Conservation (phyloP, 768 basidiomycete genomes). For the Tricholoma saponaceum region DNA sequence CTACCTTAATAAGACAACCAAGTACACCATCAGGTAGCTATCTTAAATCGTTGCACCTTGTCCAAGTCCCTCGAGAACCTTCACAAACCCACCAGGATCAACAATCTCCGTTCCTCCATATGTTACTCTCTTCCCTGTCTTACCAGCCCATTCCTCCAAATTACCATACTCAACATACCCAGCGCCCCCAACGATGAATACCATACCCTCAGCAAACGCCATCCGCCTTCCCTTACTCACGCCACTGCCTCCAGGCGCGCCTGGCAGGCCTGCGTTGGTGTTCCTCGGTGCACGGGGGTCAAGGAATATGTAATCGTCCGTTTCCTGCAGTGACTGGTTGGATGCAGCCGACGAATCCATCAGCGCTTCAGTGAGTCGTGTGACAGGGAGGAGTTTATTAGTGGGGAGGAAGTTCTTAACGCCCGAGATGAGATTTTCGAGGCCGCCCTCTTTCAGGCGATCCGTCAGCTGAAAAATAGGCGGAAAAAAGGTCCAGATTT, state of each 20-base stretch:
- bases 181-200: slow-evolving; percentile 95
- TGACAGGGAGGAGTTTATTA: slow-evolving; percentile 89
- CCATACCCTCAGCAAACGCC: slow-evolving; percentile 85
- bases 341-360: slow-evolving; percentile 97
- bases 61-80: slow-evolving; percentile 63
- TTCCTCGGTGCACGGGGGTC: slow-evolving; percentile 83
- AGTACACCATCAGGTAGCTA: neutral
- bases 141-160: slow-evolving; percentile 86
- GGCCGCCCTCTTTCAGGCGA: slow-evolving; percentile 89
- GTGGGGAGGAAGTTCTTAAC: slow-evolving; percentile 98
- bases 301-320: slow-evolving; percentile 92
- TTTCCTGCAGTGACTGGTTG: slow-evolving; percentile 92
- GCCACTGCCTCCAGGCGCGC: slow-evolving; percentile 46
- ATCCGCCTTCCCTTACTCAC: slow-evolving; percentile 42
- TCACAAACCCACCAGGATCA: slow-evolving; percentile 83
- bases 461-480: slow-evolving; percentile 68
- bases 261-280: slow-evolving; percentile 45
- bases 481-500: slow-evolving; percentile 1
- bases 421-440: slow-evolving; percentile 94
- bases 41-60: slow-evolving; percentile 26
- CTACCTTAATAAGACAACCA: slow-evolving; percentile 1
- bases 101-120: slow-evolving; percentile 97
- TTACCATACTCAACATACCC: slow-evolving; percentile 98
- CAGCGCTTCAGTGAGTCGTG: slow-evolving; percentile 89
- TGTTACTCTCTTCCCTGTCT: slow-evolving; percentile 79